A percentile compares a stretch with the other conserved stretches of the same genome.
phyloP scores from a whole-genome alignment of 257 asterid species.

The Ajuga chamaepitys region DNA sequence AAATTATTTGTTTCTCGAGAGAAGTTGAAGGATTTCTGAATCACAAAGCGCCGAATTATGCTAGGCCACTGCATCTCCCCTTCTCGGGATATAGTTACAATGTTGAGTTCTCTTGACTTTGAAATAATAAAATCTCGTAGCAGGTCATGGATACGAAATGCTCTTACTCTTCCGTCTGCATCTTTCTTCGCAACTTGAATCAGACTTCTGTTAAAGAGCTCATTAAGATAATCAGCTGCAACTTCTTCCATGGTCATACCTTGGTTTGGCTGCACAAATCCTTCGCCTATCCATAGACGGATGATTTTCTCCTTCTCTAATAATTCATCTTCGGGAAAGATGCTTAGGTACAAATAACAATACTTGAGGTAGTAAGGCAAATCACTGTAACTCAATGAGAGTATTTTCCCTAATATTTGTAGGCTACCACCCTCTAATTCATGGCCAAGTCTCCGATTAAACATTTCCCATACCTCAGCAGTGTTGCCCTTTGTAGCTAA shows the following conservation, averaged over 20 bases:
- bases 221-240: conserved; percentile 18
- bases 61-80: background rate
- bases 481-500: no score
- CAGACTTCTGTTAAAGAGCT: conserved; percentile 18
- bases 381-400: conserved; percentile 5
- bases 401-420: background rate
- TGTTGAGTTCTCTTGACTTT: conserved; percentile 5
- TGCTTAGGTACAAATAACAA: conserved; percentile 3
- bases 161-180: background rate
- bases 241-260: conserved; percentile 18
- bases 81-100: background rate
- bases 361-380: conserved; percentile 2
- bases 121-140: conserved; percentile 2
- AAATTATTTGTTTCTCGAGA: background rate
- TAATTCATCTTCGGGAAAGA: conserved; percentile 11
- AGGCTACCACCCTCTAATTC: background rate
- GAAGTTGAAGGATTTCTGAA: background rate
- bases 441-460: background rate
- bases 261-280: conserved; percentile 15
- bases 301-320: background rate
- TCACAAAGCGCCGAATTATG: background rate
- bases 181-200: conserved; percentile 10
- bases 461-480: conserved; percentile 3
- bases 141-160: conserved; percentile 20
- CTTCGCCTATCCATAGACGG: conserved; percentile 30